phyloP scores from a whole-genome alignment of 164 flowering plant genomes.

The Vitis amurensis region DNA sequence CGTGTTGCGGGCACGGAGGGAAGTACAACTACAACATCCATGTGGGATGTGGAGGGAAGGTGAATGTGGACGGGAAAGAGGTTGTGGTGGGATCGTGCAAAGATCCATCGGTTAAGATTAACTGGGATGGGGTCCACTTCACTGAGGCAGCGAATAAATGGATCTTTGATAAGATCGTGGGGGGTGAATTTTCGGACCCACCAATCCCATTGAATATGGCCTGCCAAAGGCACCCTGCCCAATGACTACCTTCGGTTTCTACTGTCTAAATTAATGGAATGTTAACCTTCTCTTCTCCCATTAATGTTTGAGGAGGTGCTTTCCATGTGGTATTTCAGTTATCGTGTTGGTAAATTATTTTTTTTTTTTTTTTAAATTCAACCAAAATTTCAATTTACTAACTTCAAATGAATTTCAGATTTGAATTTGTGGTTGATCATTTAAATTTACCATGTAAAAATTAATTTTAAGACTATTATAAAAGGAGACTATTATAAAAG shows the following conservation, averaged over 20 bases:
- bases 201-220: conserved; percentile 26
- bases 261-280: no score
- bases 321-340: no score
- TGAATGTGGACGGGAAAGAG: conserved; percentile 40
- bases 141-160: conserved; percentile 80
- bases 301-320: no score
- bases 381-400: no score
- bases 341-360: no score
- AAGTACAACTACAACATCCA: conserved; percentile 64
- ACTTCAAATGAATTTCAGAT: no score
- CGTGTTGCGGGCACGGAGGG: conserved; percentile 74
- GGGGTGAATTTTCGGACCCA: conserved; percentile 57
- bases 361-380: no score
- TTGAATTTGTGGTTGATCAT: no score
- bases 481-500: no score
- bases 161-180: conserved; percentile 50
- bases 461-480: no score
- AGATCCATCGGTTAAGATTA: conserved; percentile 48
- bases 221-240: conserved; percentile 12
- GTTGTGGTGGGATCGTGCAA: conserved; percentile 54
- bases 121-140: conserved; percentile 86
- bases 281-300: no score
- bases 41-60: conserved; percentile 58
- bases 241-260: neutral
- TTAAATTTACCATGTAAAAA: no score